Evolutionary conservation across 2,329 filamentous ascomycete genomes (phyloP).

Genomic region (Phialemoniopsis sp.): DNA sequence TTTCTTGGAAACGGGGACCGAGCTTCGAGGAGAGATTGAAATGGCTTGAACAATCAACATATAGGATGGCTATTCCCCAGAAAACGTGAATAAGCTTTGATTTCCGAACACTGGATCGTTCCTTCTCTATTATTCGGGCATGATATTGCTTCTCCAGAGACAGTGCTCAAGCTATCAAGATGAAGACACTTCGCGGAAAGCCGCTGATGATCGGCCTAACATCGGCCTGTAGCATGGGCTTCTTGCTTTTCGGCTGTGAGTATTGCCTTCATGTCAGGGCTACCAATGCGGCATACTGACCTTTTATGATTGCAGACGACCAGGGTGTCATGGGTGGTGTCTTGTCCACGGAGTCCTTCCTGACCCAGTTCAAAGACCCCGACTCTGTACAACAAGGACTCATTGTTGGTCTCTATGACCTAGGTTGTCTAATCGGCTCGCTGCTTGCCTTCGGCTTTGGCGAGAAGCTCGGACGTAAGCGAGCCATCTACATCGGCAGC

Average conservation of each 20-base stretch:
- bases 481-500: conserved; percentile 23
- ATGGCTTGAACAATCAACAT: too few species aligned
- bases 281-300: too few species aligned
- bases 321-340: conserved; percentile 6
- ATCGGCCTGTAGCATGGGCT: conserved; percentile 4
- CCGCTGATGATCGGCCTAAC: conserved; percentile 3
- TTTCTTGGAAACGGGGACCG: too few species aligned
- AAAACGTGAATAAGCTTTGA: too few species aligned
- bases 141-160: too few species aligned
- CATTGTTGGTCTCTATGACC: conserved; percentile 35
- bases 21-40: too few species aligned
- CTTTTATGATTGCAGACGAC: conserved; percentile 4
- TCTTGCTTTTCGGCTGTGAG: conserved; percentile 6
- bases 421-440: conserved; percentile 55
- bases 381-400: conserved; percentile 1
- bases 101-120: too few species aligned
- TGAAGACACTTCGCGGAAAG: conserved; percentile 5
- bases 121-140: too few species aligned
- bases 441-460: conserved; percentile 24
- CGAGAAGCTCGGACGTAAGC: conserved; percentile 25
- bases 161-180: background rate
- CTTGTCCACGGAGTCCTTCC: conserved; percentile 1
- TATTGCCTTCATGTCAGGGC: background rate
- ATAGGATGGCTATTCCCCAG: too few species aligned
- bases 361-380: conserved; percentile 2